Evolutionary conservation across 2,329 filamentous ascomycete genomes (phyloP).

Genomic region (Cercospora zeina): DNA sequence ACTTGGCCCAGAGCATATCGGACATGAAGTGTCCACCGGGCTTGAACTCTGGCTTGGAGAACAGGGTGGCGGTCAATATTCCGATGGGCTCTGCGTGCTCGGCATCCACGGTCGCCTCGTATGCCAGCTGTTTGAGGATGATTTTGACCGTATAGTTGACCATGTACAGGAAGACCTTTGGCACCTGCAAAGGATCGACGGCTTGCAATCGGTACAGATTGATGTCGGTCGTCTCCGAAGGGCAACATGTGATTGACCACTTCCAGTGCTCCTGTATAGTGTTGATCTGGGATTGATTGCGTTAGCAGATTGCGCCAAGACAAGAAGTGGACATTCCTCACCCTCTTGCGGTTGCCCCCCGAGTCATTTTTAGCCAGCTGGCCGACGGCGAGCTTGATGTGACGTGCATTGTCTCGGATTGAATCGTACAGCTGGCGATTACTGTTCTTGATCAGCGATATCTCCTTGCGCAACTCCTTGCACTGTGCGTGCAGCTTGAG

Average conservation of each 20-base stretch:
- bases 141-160: conserved; percentile 75
- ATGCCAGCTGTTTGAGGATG: conserved; percentile 62
- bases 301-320: neutral
- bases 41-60: conserved; percentile 60
- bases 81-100: conserved; percentile 71
- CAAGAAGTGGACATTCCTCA: neutral
- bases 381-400: conserved; percentile 59
- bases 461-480: conserved; percentile 59
- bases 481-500: conserved; percentile 49
- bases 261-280: conserved; percentile 19
- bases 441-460: conserved; percentile 54
- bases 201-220: conserved; percentile 17
- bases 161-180: conserved; percentile 54
- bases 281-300: conserved; percentile 4
- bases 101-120: conserved; percentile 44
- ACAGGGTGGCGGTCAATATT: conserved; percentile 72
- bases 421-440: conserved; percentile 40
- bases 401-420: conserved; percentile 57
- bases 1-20: conserved; percentile 85
- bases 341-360: conserved; percentile 16
- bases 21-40: conserved; percentile 72
- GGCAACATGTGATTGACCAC: conserved; percentile 15
- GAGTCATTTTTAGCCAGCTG: conserved; percentile 21
- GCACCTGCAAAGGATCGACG: conserved; percentile 10
- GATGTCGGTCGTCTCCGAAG: conserved; percentile 14